phyloP scores from a whole-genome alignment of 2,329 filamentous ascomycete genomes.

The Pestalotiopsis sp. region DNA sequence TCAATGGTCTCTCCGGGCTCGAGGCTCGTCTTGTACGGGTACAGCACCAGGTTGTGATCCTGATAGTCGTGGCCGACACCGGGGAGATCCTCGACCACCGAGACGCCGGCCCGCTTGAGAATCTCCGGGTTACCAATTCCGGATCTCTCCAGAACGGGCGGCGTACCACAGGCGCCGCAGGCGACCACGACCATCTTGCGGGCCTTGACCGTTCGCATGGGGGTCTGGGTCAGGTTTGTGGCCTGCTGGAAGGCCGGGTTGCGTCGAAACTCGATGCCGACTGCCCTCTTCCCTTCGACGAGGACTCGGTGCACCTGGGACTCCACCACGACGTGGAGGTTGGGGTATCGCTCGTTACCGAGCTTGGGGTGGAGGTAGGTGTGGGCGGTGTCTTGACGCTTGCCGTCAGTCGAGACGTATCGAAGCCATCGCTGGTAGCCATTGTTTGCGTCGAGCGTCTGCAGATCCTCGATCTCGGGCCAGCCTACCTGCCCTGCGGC shows the following conservation, averaged over 20 bases:
- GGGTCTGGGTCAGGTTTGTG: conserved; percentile 24
- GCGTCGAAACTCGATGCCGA: conserved; percentile 48
- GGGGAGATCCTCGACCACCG: conserved; percentile 50
- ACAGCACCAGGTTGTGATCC: conserved; percentile 52
- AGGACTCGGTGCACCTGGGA: conserved; percentile 46
- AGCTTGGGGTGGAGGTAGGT: conserved; percentile 30
- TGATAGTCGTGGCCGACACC: conserved; percentile 56
- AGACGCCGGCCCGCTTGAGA: conserved; percentile 43
- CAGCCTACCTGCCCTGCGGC: conserved; percentile 48
- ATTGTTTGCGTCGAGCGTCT: conserved; percentile 44
- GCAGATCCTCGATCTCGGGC: conserved; percentile 50
- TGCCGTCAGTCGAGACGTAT: conserved; percentile 28
- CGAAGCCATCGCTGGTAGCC: conserved; percentile 31
- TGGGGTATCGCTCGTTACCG: conserved; percentile 29
- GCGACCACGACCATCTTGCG: conserved; percentile 54
- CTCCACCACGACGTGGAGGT: conserved; percentile 33
- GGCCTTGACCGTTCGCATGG: conserved; percentile 44
- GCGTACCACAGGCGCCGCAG: conserved; percentile 54
- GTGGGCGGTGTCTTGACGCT: conserved; percentile 30
- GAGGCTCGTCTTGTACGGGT: conserved; percentile 51
- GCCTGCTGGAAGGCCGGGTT: conserved; percentile 36
- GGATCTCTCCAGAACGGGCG: conserved; percentile 62
- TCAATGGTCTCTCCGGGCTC: conserved; percentile 46
- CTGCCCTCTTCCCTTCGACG: conserved; percentile 55
- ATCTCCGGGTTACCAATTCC: conserved; percentile 58